These are phyloP conservation scores for Penicillium sp. DNA, from an alignment of 2,329 filamentous ascomycete genomes.

Conservation along the genomic window DNA sequence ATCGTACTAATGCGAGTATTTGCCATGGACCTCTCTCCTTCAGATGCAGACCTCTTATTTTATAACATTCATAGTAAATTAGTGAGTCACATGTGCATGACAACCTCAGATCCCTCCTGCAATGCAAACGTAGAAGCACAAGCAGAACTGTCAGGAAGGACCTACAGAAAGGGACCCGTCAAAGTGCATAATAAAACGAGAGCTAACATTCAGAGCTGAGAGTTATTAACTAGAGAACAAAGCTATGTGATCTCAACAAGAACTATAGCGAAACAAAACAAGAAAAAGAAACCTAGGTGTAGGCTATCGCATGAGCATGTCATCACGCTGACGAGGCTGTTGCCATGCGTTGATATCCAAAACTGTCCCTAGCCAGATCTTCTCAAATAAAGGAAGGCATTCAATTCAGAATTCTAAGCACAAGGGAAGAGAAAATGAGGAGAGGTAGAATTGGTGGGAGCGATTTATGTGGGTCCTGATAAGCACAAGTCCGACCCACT, in stretches of 20 bases:
- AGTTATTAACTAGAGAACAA: neutral
- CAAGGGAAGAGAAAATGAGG: neutral
- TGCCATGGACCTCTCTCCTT: neutral
- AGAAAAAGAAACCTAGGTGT: neutral
- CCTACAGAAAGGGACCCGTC: neutral
- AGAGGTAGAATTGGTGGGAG: too few relatives aligned
- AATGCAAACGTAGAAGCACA: neutral
- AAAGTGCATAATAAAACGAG: neutral
- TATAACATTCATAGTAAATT: neutral
- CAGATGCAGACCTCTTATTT: neutral
- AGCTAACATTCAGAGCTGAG: neutral
- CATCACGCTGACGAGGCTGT: neutral
- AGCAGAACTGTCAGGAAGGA: neutral
- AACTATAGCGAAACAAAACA: neutral
- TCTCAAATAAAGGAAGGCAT: neutral
- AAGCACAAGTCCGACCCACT: too few relatives aligned
- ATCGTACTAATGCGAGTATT: neutral
- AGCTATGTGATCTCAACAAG: neutral
- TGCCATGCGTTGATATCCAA: neutral
- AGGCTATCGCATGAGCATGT: neutral
- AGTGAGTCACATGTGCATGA: neutral
- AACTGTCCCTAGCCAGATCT: neutral
- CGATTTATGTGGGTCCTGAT: too few relatives aligned
- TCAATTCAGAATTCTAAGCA: neutral
- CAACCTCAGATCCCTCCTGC: neutral